Base-by-base conservation (phyloP, 2,329 filamentous ascomycete species). In the Penicillium glabrum region DNA sequence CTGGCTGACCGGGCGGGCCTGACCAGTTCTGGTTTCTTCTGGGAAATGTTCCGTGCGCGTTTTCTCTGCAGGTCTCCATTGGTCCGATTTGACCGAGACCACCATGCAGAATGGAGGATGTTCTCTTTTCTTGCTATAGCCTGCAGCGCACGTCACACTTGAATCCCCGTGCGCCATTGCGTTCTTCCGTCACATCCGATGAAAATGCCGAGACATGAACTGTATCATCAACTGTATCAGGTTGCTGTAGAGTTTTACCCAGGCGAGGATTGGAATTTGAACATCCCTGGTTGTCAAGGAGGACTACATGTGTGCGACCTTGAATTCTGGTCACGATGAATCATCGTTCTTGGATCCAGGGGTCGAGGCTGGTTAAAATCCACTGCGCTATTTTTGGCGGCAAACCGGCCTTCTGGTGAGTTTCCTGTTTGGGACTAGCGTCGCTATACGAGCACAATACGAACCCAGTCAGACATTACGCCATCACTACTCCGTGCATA, bases 61-160 rank as follows among this genome's bases (percentile, higher is more conserved):
- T 54, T 45, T 23, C 16, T 44, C 33, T 35, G 35, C 16, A 16
- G 13, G 26, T 37, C 31, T n/a, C 39, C 27, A 61, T 61, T 60
- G 59, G 59, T 46, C 35, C 59, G 50, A 60, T 54, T 44, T 44
- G 27, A 51, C 54, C 54, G 45, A 60, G n/a, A 35, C n/a, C 4
- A 46, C 33, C 39, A 19, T 48, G 11, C 47, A 52, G 31, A 35
- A 31, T 47, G 41, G 53, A 27, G 33, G 23, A 24, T 39, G 26
- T 19, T 33, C 50, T 21, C 37, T 46, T 53, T 59, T 33, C 41
- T 39, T 54, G 19, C 13, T 26, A 14, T 37, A 8, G n/a, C 46
- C 57, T 60, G 60, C 51, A 55, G 60, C 41, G 58, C 56, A 62
- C 55, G 60, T 62, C 53, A 48, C 60, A 58, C 46, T 46, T 19